Evolutionary conservation across 768 basidiomycete genomes (phyloP).

Genomic region (Rhodocollybia butyracea): DNA sequence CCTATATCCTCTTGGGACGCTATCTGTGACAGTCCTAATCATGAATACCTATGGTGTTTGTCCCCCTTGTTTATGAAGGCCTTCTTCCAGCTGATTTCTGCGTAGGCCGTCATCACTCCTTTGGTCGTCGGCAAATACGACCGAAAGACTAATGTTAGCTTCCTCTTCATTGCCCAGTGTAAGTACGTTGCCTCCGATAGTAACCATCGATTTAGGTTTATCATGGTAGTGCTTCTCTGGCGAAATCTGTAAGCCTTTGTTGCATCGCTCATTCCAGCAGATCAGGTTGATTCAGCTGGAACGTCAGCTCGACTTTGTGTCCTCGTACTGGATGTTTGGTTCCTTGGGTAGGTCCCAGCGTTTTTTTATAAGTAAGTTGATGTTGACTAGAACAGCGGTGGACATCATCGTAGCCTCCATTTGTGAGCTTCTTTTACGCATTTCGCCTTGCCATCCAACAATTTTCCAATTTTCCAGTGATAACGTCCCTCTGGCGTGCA

Average conservation of each 20-base stretch:
- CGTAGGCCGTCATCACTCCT: conserved; percentile 5
- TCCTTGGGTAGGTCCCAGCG: conserved; percentile 36
- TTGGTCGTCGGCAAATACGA: not conserved
- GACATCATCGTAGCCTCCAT: conserved; percentile 37
- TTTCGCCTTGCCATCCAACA: not conserved
- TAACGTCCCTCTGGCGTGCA: conserved; percentile 37
- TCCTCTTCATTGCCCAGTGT: not conserved
- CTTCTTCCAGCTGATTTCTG: too few relatives aligned
- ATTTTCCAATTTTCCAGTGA: conserved; percentile 24
- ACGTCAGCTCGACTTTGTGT: conserved; percentile 13
- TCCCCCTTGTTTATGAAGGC: conserved; percentile 26
- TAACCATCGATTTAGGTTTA: too few relatives aligned
- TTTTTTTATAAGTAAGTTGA: not conserved
- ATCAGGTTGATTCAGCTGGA: too few relatives aligned
- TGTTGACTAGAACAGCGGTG: conserved; percentile 26
- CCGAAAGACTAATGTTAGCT: not conserved
- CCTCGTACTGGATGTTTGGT: conserved; percentile 44
- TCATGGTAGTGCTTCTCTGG: not conserved
- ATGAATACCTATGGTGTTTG: conserved; percentile 42
- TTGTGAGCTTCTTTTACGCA: conserved; percentile 21
- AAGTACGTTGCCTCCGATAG: too few relatives aligned
- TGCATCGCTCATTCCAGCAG: too few relatives aligned
- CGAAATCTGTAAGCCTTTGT: not conserved
- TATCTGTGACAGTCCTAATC: conserved; percentile 31
- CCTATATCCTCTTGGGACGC: conserved; percentile 26